These are phyloP conservation scores for Hypericum androsaemum DNA, from an alignment of 345 rosid species.

Conservation along the genomic window DNA sequence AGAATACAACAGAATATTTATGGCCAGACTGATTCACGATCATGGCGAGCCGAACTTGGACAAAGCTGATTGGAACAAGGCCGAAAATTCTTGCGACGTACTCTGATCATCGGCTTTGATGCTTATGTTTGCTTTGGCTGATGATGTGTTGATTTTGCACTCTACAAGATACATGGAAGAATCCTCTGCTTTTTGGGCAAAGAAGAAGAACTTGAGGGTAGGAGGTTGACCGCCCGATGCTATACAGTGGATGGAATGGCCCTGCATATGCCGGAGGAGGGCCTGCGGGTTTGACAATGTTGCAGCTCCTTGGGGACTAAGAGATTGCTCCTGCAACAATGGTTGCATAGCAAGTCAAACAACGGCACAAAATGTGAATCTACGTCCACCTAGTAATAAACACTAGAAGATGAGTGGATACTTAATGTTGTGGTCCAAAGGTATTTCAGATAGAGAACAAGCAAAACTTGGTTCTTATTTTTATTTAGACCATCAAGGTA, in stretches of 20 bases:
- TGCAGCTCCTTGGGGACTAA: slow-evolving; percentile 63
- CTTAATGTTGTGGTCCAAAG: too few relatives aligned
- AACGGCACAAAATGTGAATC: slow-evolving; percentile 1
- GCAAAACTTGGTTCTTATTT: not conserved
- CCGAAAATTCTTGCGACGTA: slow-evolving; percentile 48
- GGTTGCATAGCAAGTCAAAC: too few relatives aligned
- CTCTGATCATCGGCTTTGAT: slow-evolving; percentile 81
- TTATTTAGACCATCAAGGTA: too few relatives aligned
- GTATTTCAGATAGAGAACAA: not conserved
- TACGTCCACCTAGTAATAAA: slow-evolving; percentile 10
- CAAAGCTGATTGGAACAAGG: slow-evolving; percentile 53
- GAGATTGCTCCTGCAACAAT: slow-evolving; percentile 42
- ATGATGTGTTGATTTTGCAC: slow-evolving; percentile 73
- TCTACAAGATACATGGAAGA: slow-evolving; percentile 57
- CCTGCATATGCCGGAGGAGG: slow-evolving; percentile 77
- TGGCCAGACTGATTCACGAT: slow-evolving; percentile 1
- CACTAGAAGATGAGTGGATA: too few relatives aligned
- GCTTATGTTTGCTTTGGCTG: slow-evolving; percentile 62
- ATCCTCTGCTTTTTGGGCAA: slow-evolving; percentile 75
- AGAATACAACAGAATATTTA: not conserved
- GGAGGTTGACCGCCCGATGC: slow-evolving; percentile 93
- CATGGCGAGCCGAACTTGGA: slow-evolving; percentile 45
- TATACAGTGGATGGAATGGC: slow-evolving; percentile 74
- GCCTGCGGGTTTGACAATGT: slow-evolving; percentile 65
- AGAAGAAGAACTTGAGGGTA: slow-evolving; percentile 89